Percentiles rank a stretch among this genome's conserved stretches.
Conservation (phyloP, 2,329 filamentous ascomycete genomes). For the Davidsoniella virescens region DNA sequence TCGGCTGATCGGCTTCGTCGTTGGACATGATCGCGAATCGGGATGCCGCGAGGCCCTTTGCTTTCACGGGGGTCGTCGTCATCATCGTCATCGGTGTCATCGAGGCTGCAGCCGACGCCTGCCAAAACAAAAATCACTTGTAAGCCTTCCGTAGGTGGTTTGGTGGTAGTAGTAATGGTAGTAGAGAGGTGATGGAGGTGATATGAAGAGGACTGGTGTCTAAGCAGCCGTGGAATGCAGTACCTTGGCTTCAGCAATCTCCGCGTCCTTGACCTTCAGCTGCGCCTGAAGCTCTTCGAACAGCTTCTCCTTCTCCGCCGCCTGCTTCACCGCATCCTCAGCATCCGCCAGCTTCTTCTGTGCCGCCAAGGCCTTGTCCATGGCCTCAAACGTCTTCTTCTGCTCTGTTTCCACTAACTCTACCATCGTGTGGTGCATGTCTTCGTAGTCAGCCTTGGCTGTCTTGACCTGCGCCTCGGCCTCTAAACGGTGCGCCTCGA, state of each 20-base stretch:
- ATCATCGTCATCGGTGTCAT: conserved; percentile 3
- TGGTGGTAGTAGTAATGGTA: conserved; percentile 10
- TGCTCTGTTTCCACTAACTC: conserved; percentile 43
- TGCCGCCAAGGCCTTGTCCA: conserved; percentile 32
- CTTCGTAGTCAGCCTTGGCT: conserved; percentile 42
- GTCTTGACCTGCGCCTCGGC: conserved; percentile 36
- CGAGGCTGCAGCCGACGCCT: conserved; percentile 11
- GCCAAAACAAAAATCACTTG: conserved; percentile 13
- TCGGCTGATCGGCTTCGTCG: conserved; percentile 16
- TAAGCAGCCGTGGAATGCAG: conserved; percentile 14
- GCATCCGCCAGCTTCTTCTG: conserved; percentile 20
- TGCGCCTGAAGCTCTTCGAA: conserved; percentile 35
- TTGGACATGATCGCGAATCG: conserved; percentile 30
- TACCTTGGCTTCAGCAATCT: conserved; percentile 46
- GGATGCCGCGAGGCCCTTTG: conserved; percentile 38
- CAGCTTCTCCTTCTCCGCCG: conserved; percentile 32
- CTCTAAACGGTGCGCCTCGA: conserved; percentile 35
- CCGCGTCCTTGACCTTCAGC: conserved; percentile 46
- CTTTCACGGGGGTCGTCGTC: conserved; percentile 16
- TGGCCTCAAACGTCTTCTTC: conserved; percentile 34
- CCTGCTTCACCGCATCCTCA: conserved; percentile 10
- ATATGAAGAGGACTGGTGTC: conserved; percentile 11
- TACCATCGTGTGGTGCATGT: conserved; percentile 47
- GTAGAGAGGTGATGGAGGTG: conserved; percentile 10
- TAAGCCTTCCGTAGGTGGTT: conserved; percentile 13